Conservation (phyloP, 768 basidiomycete species). For the Termitomyces eurrhizus region DNA sequence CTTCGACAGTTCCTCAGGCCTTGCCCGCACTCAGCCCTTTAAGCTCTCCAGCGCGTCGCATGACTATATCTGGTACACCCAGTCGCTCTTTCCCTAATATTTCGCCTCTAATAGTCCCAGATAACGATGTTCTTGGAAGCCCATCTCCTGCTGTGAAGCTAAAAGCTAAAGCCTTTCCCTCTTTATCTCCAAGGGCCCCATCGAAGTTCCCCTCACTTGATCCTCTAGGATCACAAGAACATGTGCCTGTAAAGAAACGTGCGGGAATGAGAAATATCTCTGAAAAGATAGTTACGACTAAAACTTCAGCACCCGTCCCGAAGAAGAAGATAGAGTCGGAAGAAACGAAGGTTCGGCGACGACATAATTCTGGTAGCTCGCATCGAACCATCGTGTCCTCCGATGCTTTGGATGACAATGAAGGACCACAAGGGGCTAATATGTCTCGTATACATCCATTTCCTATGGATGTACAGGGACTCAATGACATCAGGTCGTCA, state of each 20-base stretch:
- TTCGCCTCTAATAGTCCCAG: neutral
- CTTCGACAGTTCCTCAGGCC: constrained; percentile 1
- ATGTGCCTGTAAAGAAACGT: neutral
- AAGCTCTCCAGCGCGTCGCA: constrained; percentile 12
- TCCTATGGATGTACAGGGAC: constrained; percentile 45
- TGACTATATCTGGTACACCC: constrained; percentile 7
- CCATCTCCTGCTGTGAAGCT: constrained; percentile 4
- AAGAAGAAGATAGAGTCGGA: neutral
- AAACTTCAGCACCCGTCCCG: neutral
- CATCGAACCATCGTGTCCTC: constrained; percentile 1
- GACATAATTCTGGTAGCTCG: neutral
- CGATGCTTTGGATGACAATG: neutral
- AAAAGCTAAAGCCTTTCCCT: constrained; percentile 24
- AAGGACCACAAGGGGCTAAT: neutral
- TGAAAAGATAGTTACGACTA: neutral
- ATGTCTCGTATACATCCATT: constrained; percentile 29
- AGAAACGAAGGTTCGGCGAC: neutral
- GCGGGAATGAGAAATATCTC: constrained; percentile 5
- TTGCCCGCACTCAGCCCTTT: constrained; percentile 1
- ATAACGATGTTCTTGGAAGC: neutral
- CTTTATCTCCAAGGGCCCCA: constrained; percentile 3
- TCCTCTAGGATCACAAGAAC: neutral
- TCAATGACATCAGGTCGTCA: constrained; percentile 30
- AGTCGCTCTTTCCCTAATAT: neutral
- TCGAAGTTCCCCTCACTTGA: constrained; percentile 6